Percentiles rank a stretch among this genome's conserved stretches.
Evolutionary conservation across 2,329 filamentous ascomycete genomes (phyloP).

Genomic region (Penicillium sp.): DNA sequence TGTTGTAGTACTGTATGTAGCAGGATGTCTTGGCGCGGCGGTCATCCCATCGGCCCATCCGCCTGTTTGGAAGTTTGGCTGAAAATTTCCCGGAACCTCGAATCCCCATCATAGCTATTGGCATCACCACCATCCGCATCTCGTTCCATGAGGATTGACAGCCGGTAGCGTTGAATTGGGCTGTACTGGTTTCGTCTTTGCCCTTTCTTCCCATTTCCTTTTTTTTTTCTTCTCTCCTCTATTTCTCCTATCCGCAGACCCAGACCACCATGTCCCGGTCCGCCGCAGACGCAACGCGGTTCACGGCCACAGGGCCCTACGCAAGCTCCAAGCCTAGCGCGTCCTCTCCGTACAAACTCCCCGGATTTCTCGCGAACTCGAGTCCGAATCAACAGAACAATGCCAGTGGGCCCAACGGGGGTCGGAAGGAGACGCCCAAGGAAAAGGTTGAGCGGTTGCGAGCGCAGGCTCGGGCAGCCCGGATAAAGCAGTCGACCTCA

Average conservation of each 20-base stretch:
- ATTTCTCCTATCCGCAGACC: not conserved
- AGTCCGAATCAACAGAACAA: slow-evolving; percentile 20
- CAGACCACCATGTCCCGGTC: slow-evolving; percentile 49
- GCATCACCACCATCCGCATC: slow-evolving; percentile 1
- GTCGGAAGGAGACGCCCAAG: slow-evolving; percentile 64
- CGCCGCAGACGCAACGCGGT: slow-evolving; percentile 55
- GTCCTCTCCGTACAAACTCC: slow-evolving; percentile 37
- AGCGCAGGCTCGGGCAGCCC: slow-evolving; percentile 70
- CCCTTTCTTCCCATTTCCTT: not conserved
- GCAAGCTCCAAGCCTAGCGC: slow-evolving; percentile 48
- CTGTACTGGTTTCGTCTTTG: not conserved
- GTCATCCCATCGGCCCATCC: slow-evolving; percentile 9
- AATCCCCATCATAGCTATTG: slow-evolving; percentile 10
- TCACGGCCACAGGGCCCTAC: slow-evolving; percentile 57
- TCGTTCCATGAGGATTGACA: slow-evolving; percentile 3
- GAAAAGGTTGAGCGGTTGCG: slow-evolving; percentile 72
- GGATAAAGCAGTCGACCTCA: slow-evolving; percentile 63
- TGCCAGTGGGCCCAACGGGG: slow-evolving; percentile 29
- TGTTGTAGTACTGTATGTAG: not conserved
- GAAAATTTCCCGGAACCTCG: slow-evolving; percentile 26
- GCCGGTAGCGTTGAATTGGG: slow-evolving; percentile 1
- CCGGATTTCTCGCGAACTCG: slow-evolving; percentile 31
- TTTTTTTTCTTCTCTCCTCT: not conserved
- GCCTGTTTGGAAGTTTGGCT: slow-evolving; percentile 12
- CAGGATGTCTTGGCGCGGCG: slow-evolving; percentile 5